Conservation (phyloP, 1,139 yeast species). For the Meyerozyma carpophila region DNA sequence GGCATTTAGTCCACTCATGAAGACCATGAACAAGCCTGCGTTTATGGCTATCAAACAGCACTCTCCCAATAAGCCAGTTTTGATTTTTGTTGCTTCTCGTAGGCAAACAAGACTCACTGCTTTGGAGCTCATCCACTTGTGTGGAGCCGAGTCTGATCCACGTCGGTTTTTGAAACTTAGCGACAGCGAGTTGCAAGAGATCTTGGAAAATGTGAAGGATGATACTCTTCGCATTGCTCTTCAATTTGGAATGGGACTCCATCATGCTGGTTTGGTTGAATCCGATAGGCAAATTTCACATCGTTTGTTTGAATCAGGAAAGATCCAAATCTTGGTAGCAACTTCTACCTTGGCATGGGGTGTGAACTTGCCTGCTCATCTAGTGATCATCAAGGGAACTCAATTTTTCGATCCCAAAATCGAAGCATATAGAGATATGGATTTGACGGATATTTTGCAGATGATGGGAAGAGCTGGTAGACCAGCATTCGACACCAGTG, state of each 20-base stretch:
- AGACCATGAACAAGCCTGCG: constrained; percentile 96
- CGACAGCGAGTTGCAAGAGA: constrained; percentile 68
- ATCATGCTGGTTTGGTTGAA: constrained; percentile 96
- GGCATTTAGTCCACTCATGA: constrained; percentile 94
- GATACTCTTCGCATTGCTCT: constrained; percentile 79
- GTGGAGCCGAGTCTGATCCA: constrained; percentile 94
- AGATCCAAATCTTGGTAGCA: constrained; percentile 86
- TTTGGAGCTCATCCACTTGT: constrained; percentile 81
- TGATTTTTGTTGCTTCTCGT: constrained; percentile 94
- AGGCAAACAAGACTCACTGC: constrained; percentile 96
- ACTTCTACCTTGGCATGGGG: constrained; percentile 98
- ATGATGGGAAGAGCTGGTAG: constrained; percentile 97
- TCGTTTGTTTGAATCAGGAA: constrained; percentile 74
- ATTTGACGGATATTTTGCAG: constrained; percentile 83
- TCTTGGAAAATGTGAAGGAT: constrained; percentile 69
- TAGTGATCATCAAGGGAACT: constrained; percentile 92
- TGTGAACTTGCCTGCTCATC: constrained; percentile 90
- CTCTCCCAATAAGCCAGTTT: constrained; percentile 87
- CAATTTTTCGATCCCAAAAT: constrained; percentile 80
- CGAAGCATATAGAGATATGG: constrained; percentile 81
- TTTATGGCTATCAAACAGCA: constrained; percentile 95
- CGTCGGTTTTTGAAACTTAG: constrained; percentile 74
- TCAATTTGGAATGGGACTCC: constrained; percentile 95
- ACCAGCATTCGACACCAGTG: constrained; percentile 93
- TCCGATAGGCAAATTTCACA: constrained; percentile 87